Conservation (phyloP, 78 protist genomes). For the Isochrysis galbana region DNA sequence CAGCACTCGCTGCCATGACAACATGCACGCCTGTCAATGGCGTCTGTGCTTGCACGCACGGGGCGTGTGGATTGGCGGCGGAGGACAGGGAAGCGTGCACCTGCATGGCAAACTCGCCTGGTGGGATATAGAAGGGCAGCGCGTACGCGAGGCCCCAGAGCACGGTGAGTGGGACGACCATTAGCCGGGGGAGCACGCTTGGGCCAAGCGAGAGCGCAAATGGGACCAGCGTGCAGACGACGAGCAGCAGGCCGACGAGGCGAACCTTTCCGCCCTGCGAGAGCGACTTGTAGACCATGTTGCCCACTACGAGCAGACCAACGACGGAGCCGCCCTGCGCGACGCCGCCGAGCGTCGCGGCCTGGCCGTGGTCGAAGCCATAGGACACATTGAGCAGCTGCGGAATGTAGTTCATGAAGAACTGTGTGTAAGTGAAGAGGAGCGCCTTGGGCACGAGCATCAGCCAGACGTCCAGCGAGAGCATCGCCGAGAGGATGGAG, state of each 20-base stretch:
- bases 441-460: neutral
- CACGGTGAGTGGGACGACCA: neutral
- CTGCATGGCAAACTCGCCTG: neutral
- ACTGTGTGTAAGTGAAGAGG: conserved; percentile 5
- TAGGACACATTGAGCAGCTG: neutral
- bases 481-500: too few relatives aligned
- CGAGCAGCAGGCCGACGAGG: neutral
- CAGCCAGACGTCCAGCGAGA: neutral
- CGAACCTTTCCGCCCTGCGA: neutral
- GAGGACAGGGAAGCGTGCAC: neutral
- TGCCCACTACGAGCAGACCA: neutral
- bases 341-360: neutral
- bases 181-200: neutral
- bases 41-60: neutral
- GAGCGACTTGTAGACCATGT: neutral
- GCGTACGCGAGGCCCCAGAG: neutral
- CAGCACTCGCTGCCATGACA: neutral
- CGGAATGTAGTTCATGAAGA: neutral
- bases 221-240: neutral
- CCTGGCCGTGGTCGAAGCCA: neutral
- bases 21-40: neutral
- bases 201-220: neutral
- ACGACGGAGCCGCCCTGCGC: neutral
- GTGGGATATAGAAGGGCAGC: conserved; percentile 9
- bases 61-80: neutral